Evolutionary conservation across 2,329 filamentous ascomycete genomes (phyloP), one percentile per base, ranked within the genome.

Genomic region (Cryphonectria carpinicola): DNA sequence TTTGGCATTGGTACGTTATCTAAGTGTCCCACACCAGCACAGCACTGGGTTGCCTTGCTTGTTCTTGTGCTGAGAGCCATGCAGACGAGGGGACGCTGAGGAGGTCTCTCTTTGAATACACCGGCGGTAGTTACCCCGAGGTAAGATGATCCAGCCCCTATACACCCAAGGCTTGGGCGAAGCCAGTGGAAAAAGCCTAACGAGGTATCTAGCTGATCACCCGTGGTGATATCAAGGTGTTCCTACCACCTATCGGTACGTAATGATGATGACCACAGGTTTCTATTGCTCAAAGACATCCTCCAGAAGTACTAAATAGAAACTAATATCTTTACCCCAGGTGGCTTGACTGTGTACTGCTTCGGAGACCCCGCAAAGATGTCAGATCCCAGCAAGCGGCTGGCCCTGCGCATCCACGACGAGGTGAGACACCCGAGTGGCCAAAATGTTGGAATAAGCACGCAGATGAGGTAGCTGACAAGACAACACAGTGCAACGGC

Each of bases 361-460:
- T 99, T 99, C 79, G 96, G 96, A 61, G 94, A 98, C 76, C 94
- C 95, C 28, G 93, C 93, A 68, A 97, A 96, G 79, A 96, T 98
- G 89, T 93, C 94, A 6, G 93, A 98, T 78, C 91, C 94, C 63
- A 93, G 91, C 68, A 91, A 90, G 70, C 89, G 88, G 72, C 85
- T 98, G 58, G 94, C 96, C 19, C 85, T 98, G 71, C 90, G 96
- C 75, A 91, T 98, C 63, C 96, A 89, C 74, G 88, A 90, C 74
- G 88, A 90, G 83, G 87, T 87, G 78, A 74, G 80, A 72, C 69
- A 69, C 37, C 46, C 54, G 25, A n/a, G 28, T 35, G 22, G n/a
- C 46, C 49, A 52, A 63, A 52, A 8, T n/a, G 0, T 49, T 4
- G 10, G 19, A 14, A 54, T 22, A 39, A 41, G 62, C 22, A 22